Percentiles rank a stretch among this genome's conserved stretches.
These are phyloP conservation scores for Aspergillus ostianus DNA, from an alignment of 495 filamentous ascomycete species.

Conservation along the genomic window DNA sequence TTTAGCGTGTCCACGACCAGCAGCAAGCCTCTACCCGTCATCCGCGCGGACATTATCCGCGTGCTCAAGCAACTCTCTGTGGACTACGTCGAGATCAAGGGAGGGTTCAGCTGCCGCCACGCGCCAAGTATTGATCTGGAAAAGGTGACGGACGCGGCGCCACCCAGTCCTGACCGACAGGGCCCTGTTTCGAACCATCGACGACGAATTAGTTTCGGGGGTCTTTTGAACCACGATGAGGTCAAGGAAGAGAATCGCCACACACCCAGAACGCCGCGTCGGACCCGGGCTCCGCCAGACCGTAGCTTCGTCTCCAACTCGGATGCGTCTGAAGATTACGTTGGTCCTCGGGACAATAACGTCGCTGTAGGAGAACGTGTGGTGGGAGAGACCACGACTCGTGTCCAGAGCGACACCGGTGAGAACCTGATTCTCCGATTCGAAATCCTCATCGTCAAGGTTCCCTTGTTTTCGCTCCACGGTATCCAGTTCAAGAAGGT, in stretches of 20 bases:
- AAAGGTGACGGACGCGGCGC: constrained; percentile 58
- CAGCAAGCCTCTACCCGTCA: constrained; percentile 79
- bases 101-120: constrained; percentile 87
- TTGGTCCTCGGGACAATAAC: constrained; percentile 44
- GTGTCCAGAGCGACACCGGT: constrained; percentile 82
- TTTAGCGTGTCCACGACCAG: constrained; percentile 98
- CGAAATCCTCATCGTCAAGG: constrained; percentile 97
- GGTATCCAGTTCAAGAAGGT: constrained; percentile 99
- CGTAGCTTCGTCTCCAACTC: constrained; percentile 72
- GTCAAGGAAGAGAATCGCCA: constrained; percentile 38
- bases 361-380: constrained; percentile 45
- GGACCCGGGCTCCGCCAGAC: constrained; percentile 53
- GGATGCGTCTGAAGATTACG: constrained; percentile 73
- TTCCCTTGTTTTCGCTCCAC: constrained; percentile 87
- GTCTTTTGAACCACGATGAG: constrained; percentile 62
- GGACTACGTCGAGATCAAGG: constrained; percentile 85
- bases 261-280: constrained; percentile 32
- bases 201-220: constrained; percentile 81
- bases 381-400: constrained; percentile 78
- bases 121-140: constrained; percentile 86
- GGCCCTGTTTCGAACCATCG: constrained; percentile 59
- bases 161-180: constrained; percentile 53
- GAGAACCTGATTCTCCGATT: constrained; percentile 80
- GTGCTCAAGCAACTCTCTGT: constrained; percentile 87
- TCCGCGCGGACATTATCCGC: constrained; percentile 87